Evolutionary conservation across 139 green algal species (phyloP).

Genomic region (Tetradesmus obliquus): DNA sequence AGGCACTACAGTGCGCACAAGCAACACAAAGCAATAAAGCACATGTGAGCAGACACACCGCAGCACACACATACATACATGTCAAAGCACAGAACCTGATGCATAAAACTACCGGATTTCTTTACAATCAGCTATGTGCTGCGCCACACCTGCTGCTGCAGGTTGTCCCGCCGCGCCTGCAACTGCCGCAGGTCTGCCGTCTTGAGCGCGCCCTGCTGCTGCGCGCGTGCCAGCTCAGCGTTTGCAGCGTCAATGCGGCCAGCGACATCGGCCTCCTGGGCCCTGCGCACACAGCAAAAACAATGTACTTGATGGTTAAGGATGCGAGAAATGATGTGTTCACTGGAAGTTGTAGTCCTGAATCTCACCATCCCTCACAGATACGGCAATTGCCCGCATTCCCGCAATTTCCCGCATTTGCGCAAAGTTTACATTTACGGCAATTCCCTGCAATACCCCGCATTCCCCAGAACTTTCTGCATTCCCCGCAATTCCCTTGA

Average conservation of each 20-base stretch:
- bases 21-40: background rate
- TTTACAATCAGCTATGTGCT: background rate
- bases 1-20: background rate
- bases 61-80: background rate
- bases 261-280: background rate
- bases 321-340: background rate
- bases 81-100: background rate
- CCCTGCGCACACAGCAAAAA: background rate
- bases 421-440: too few species aligned
- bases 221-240: conserved; percentile 6
- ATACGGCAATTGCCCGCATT: too few species aligned
- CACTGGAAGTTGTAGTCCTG: too few species aligned
- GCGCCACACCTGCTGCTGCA: conserved; percentile 21
- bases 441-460: too few species aligned
- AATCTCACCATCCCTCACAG: too few species aligned
- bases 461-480: too few species aligned
- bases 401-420: too few species aligned
- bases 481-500: too few species aligned
- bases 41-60: background rate
- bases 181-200: background rate
- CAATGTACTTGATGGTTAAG: background rate
- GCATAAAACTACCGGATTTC: background rate
- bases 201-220: conserved; percentile 1
- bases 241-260: conserved; percentile 23
- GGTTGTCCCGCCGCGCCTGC: conserved; percentile 2